Evolutionary conservation across 495 filamentous ascomycete genomes (phyloP).

Genomic region (Aspergillus asperescens): DNA sequence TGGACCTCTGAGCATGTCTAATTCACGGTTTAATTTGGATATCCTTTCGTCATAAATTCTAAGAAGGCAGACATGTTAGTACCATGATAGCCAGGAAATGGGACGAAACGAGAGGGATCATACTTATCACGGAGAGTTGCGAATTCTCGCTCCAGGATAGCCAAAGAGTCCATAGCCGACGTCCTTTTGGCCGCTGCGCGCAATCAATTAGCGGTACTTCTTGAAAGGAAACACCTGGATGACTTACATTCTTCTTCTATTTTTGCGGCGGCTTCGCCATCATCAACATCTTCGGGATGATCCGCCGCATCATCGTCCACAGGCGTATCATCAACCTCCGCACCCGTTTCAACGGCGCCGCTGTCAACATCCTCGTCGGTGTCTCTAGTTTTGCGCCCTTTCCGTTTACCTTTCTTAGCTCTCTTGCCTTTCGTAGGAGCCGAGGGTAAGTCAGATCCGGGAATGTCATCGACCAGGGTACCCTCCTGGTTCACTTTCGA

Average conservation of each 20-base stretch:
- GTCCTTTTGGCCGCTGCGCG: conserved; percentile 69
- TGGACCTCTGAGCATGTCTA: conserved; percentile 70
- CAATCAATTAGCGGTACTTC: not conserved
- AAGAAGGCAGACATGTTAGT: conserved; percentile 15
- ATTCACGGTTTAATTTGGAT: conserved; percentile 72
- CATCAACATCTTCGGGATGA: conserved; percentile 37
- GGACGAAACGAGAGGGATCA: conserved; percentile 20
- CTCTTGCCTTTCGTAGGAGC: conserved; percentile 32
- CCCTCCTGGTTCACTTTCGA: conserved; percentile 32
- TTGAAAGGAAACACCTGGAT: not conserved
- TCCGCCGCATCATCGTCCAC: conserved; percentile 45
- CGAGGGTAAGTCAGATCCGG: conserved; percentile 33
- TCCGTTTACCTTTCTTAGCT: conserved; percentile 43
- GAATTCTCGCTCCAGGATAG: conserved; percentile 77
- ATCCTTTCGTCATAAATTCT: conserved; percentile 87
- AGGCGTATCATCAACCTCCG: conserved; percentile 33
- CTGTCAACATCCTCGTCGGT: conserved; percentile 34
- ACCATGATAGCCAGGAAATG: not conserved
- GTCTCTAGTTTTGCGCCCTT: conserved; percentile 36
- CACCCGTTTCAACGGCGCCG: conserved; percentile 21
- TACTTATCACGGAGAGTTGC: conserved; percentile 81
- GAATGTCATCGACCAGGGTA: conserved; percentile 35
- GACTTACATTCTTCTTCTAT: conserved; percentile 67
- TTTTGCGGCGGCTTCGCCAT: conserved; percentile 36
- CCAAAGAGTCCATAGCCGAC: conserved; percentile 72